Percentiles rank a stretch among this genome's conserved stretches.
phyloP scores from a whole-genome alignment of 192 early-diverging fungal genomes.

The Coemansia sp. region DNA sequence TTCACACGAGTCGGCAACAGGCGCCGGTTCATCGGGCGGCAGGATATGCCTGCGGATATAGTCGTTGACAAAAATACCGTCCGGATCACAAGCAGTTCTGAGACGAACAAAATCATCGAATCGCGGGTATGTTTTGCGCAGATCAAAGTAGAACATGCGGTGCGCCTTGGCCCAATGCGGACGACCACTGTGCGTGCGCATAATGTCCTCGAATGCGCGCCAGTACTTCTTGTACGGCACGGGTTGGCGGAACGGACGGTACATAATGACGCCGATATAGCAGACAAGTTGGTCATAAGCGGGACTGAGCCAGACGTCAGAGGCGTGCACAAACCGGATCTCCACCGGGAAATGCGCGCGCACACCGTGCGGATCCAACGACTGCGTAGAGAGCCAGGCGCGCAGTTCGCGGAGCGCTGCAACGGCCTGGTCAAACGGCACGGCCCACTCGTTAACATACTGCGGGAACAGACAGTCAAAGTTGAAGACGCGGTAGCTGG shows the following conservation, averaged over 20 bases:
- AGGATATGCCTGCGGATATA: slow-evolving; percentile 65
- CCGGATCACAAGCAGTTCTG: slow-evolving; percentile 63
- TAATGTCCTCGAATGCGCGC: slow-evolving; percentile 69
- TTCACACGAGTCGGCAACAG: neutral
- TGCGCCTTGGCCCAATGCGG: slow-evolving; percentile 84
- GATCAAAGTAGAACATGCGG: slow-evolving; percentile 55
- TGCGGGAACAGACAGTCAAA: slow-evolving; percentile 73
- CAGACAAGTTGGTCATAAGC: slow-evolving; percentile 60
- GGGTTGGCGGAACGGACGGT: slow-evolving; percentile 64
- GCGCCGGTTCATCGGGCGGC: slow-evolving; percentile 23
- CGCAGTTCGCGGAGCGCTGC: slow-evolving; percentile 60
- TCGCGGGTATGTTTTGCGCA: slow-evolving; percentile 63
- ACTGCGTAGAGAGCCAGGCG: slow-evolving; percentile 55
- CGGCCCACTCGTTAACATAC: slow-evolving; percentile 79
- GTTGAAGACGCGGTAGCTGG: slow-evolving; percentile 67
- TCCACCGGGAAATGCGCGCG: slow-evolving; percentile 76
- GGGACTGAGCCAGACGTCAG: slow-evolving; percentile 71
- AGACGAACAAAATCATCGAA: slow-evolving; percentile 61
- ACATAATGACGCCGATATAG: slow-evolving; percentile 78
- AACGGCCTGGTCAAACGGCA: slow-evolving; percentile 60
- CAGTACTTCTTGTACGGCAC: slow-evolving; percentile 75
- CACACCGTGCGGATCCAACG: slow-evolving; percentile 31
- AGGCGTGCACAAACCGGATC: slow-evolving; percentile 59
- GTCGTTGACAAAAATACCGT: slow-evolving; percentile 70
- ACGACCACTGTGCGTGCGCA: slow-evolving; percentile 63